Evolutionary conservation across 345 rosid genomes (phyloP), one percentile per base, ranked within the genome.

Genomic region (Durio zibethinus): DNA sequence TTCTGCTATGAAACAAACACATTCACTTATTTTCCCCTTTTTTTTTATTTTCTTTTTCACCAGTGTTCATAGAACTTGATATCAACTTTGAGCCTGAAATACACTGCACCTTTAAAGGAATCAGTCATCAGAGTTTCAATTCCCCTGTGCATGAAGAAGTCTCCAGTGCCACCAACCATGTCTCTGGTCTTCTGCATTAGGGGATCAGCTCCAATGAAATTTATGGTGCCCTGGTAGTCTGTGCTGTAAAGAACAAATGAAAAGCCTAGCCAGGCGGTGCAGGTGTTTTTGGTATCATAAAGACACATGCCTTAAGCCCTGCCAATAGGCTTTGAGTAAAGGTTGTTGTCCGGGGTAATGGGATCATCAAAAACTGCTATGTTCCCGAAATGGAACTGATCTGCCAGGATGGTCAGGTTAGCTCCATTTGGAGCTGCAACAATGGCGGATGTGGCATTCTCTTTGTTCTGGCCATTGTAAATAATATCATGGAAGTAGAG

Each of bases 221-320:
- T 85, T 4, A 86, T 77, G 59, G 78, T 81, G 7, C 93, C 90
- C 18, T 56, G 33, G 38, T 81, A 45, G 27, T 80, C 77, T 0
- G 86, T 85, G 65, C 80, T 76, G 76, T 88, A 86, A 11, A 86
- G 77, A 11, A 74, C 77, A 40, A 90, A 90, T 0, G 88, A 54
- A 61, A 88, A 87, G 7, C 88, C 87, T 9, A 87, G 76, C 92
- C 92, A 88, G 3, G 88, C 78, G 1, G 90, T 87, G 82, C 72
- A 90, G 12, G 80, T 80, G 67, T 82, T 74, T 45, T 82, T 90
- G 64, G 70, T 80, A 29, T 88, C 85, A 29, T 87, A 88, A 1
- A 87, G 0, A 63, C 84, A 88, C 78, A 84, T 27, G 43, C 93
- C 93, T 33, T 88, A 89, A 1, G 90, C 89, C 50, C 82, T 83